Evolutionary conservation across 2,329 filamentous ascomycete species (phyloP), one percentile per base, ranked within the genome.

Genomic region (Emergomyces pasteurianus): DNA sequence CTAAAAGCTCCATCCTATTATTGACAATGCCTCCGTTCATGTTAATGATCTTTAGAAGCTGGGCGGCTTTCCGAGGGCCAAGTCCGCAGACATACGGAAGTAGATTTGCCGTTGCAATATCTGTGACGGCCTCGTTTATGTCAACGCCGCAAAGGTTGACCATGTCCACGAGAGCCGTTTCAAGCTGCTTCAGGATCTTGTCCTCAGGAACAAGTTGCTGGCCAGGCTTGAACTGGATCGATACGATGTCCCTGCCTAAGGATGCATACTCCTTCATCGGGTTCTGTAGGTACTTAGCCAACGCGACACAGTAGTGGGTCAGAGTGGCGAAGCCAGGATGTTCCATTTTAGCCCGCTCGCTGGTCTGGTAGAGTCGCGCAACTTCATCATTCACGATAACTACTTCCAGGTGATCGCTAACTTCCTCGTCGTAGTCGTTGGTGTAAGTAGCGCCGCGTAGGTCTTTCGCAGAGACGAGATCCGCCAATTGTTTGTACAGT

Each of bases 131-230:
- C 66, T 96, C 92, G 68, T 96, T 96, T 70, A 99, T 88, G 68
- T 97, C 90, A 43, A 99, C 90, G 70, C 94, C 94, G 53, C 92
- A 91, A 50, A 99, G 84, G 72, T 99, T 99, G 67, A 99, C 94
- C 82, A 96, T 96, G 72, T 99, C 94, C 12, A 99, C 92, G 85
- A 99, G 89, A 52, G 92, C 90, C n/a, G 89, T 95, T 69, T 99
- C 94, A 18, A 99, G 81, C 63, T 90, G 85, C 72, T 89, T 91
- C 64, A 87, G 78, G 46, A 99, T 81, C 77, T 95, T 92, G 43
- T 97, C 92, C 63, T 91, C 84, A 0, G 92, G 88, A 16, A 99
- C 81, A 36, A 96, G 83, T 63, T 92, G 88, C 72, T 99, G 94
- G 68, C 91, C 92, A 3, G 89, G 85, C 67, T 96, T 91, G 74